Percentiles rank a stretch among this genome's conserved stretches.
Conservation (phyloP, 2,329 filamentous ascomycete genomes). For the Diaporthe citri region DNA sequence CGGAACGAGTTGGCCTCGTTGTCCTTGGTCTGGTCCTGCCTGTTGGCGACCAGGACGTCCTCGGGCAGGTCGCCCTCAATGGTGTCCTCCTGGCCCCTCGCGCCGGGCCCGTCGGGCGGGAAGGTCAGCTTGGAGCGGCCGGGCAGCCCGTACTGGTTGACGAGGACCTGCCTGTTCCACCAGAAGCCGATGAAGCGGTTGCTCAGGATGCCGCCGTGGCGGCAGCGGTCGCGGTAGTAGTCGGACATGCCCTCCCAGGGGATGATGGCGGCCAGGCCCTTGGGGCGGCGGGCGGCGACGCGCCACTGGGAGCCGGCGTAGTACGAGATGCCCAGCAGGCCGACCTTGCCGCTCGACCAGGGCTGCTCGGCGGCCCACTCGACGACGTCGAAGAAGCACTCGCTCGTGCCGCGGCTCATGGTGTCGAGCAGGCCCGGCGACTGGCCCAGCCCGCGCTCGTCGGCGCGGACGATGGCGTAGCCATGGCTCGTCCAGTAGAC, state of each 20-base stretch:
- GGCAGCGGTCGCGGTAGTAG: constrained; percentile 68
- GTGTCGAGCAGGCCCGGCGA: constrained; percentile 61
- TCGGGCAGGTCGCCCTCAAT: constrained; percentile 70
- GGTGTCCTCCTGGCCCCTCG: constrained; percentile 57
- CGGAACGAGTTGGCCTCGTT: constrained; percentile 67
- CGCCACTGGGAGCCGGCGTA: constrained; percentile 63
- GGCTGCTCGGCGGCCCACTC: constrained; percentile 62
- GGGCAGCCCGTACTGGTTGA: constrained; percentile 74
- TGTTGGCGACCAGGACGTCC: constrained; percentile 63
- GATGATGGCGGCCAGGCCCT: constrained; percentile 60
- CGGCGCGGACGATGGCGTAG: constrained; percentile 67
- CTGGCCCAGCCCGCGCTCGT: constrained; percentile 63
- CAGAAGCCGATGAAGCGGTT: constrained; percentile 72
- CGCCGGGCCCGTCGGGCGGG: constrained; percentile 47
- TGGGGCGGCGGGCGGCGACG: constrained; percentile 60
- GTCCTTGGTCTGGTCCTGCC: constrained; percentile 60
- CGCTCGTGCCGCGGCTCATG: constrained; percentile 61
- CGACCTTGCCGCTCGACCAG: constrained; percentile 63
- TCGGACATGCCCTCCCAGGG: constrained; percentile 68
- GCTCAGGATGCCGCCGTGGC: constrained; percentile 72
- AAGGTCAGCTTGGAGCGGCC: constrained; percentile 48
- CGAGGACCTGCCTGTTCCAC: constrained; percentile 76
- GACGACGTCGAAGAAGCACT: constrained; percentile 62
- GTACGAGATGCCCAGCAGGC: constrained; percentile 62
- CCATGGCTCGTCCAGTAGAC: constrained; percentile 67